These are phyloP conservation scores for Tulasnella sp. DNA, from an alignment of 768 basidiomycete species.

Conservation along the genomic window DNA sequence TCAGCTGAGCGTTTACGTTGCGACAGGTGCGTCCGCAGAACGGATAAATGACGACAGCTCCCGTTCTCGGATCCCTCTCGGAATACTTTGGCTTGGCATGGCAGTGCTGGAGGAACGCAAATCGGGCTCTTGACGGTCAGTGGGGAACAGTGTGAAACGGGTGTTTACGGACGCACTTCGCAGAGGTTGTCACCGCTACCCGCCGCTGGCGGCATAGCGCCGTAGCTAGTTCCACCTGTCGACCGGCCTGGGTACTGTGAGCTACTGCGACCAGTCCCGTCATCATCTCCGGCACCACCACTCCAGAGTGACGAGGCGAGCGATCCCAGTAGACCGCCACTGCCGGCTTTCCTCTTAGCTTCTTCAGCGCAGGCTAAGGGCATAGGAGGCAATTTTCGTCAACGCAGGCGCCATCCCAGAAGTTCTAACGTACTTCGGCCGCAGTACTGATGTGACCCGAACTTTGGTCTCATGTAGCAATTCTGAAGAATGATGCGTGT, in stretches of 20 bases:
- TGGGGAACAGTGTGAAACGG: neutral
- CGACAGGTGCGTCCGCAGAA: slow-evolving; percentile 25
- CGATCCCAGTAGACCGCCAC: neutral
- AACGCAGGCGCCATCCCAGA: neutral
- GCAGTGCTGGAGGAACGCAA: neutral
- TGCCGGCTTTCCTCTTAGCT: neutral
- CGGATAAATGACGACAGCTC: neutral
- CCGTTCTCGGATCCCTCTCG: neutral
- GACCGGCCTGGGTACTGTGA: neutral
- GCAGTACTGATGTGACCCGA: neutral
- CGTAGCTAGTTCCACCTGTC: neutral
- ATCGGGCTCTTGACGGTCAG: neutral
- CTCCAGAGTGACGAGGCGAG: neutral
- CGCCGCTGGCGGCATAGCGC: neutral
- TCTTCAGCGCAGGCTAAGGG: slow-evolving; percentile 2
- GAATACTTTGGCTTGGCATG: neutral
- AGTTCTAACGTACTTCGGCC: neutral
- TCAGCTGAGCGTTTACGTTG: neutral
- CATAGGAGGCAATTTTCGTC: neutral
- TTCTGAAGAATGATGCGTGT: neutral
- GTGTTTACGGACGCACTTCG: neutral
- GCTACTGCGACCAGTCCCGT: neutral
- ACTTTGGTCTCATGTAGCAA: slow-evolving; percentile 10
- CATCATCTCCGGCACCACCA: neutral
- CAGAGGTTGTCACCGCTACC: neutral